A percentile compares a stretch with the other conserved stretches of the same genome.
Conservation (phyloP, 768 basidiomycete genomes). For the Mrakia frigida region DNA sequence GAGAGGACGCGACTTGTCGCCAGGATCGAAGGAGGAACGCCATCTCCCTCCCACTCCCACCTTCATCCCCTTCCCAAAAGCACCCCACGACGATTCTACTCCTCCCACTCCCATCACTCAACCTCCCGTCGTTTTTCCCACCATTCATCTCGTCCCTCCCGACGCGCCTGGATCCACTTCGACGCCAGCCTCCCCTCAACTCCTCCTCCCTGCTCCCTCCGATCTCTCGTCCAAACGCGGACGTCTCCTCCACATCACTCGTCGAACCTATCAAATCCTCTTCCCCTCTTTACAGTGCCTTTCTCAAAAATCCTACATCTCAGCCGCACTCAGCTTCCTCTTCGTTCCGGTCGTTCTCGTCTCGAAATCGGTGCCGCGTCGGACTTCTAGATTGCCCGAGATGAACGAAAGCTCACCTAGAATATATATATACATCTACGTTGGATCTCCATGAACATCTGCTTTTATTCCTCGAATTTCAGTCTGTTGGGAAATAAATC, state of each 20-base stretch:
- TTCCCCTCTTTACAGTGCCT: constrained; percentile 4
- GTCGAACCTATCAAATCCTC: background rate
- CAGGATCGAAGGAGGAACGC: background rate
- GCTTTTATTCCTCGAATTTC: too few relatives aligned
- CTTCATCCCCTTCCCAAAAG: background rate
- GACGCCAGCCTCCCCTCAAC: background rate
- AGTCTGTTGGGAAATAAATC: too few relatives aligned
- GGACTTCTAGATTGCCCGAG: too few relatives aligned
- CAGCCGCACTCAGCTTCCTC: constrained; percentile 52
- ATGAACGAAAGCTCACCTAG: too few relatives aligned
- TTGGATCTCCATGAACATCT: too few relatives aligned
- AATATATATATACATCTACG: too few relatives aligned
- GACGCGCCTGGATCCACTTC: background rate
- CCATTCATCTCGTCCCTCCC: background rate
- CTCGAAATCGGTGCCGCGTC: too few relatives aligned
- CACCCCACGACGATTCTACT: background rate
- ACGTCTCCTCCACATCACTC: background rate
- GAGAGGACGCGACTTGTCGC: background rate
- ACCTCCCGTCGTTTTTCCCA: background rate
- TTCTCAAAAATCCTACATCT: background rate
- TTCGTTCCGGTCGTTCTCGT: constrained; percentile 73
- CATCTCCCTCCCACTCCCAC: background rate
- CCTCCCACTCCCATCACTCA: background rate
- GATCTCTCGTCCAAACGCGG: background rate
- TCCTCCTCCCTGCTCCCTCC: background rate